phyloP scores from a whole-genome alignment of 2,329 filamentous ascomycete genomes.

The Exophiala alcalophila region DNA sequence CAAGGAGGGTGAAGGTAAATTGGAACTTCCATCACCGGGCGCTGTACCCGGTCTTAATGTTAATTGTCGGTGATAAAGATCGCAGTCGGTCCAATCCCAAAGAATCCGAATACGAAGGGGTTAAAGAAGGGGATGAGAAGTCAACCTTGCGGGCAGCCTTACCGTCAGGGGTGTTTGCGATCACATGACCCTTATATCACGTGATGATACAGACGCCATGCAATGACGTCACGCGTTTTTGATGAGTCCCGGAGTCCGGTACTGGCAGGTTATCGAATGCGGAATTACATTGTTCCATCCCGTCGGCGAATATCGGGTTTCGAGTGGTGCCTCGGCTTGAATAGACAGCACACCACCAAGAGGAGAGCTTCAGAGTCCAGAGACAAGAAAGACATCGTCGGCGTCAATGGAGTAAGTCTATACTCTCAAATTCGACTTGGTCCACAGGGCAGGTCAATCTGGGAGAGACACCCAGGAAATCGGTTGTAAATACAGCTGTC shows the following conservation, averaged over 20 bases:
- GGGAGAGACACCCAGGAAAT: neutral
- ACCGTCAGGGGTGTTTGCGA: neutral
- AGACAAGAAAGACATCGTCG: neutral
- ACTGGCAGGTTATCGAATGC: no score
- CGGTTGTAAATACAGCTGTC: neutral
- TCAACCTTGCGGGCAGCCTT: conserved; percentile 20
- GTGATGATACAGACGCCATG: no score
- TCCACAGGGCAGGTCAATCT: no score
- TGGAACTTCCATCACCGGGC: neutral
- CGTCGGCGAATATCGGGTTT: no score
- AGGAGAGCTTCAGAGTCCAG: no score
- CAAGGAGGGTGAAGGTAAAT: neutral
- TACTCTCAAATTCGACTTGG: no score
- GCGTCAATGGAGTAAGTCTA: neutral
- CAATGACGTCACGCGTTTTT: no score
- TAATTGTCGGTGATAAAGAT: neutral
- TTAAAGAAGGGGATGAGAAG: neutral
- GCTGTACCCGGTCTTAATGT: neutral
- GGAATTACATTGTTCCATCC: no score
- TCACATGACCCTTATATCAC: conserved; percentile 1
- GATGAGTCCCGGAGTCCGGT: no score
- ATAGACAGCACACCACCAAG: no score
- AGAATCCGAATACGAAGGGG: conserved; percentile 19
- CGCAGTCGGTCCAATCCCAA: neutral
- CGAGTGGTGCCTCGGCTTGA: neutral